Evolutionary conservation across 495 filamentous ascomycete genomes (phyloP).

Genomic region (Trichocladium uniseriatum): DNA sequence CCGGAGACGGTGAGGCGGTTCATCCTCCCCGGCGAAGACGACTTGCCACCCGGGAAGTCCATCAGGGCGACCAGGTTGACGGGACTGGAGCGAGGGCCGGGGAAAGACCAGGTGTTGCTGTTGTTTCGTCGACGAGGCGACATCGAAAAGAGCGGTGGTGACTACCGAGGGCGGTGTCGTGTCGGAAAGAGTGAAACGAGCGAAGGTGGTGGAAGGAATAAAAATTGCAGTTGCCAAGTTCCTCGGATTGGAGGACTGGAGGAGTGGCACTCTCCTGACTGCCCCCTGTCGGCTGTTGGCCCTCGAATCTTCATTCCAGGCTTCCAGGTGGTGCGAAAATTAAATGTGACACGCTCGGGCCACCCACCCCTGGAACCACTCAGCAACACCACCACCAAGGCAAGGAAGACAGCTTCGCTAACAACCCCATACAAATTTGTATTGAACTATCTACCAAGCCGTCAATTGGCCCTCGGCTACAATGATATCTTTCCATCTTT

Average conservation of each 20-base stretch:
- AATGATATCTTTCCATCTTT: too few species aligned
- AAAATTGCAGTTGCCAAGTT: neutral
- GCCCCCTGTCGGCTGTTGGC: neutral
- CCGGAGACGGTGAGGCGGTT: constrained; percentile 11
- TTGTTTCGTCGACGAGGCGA: neutral
- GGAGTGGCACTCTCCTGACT: neutral
- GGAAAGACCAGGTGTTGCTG: neutral
- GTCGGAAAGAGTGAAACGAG: neutral
- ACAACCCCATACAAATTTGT: too few species aligned
- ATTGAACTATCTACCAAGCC: too few species aligned
- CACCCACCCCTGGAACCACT: too few species aligned
- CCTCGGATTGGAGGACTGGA: neutral
- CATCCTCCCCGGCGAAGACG: constrained; percentile 2
- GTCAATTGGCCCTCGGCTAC: too few species aligned
- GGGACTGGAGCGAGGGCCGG: neutral
- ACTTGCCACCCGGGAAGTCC: neutral
- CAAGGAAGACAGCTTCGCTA: too few species aligned
- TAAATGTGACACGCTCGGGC: too few species aligned
- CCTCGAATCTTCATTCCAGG: too few species aligned
- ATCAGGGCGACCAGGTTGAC: constrained; percentile 1
- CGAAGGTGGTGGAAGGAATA: neutral
- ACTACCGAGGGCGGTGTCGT: too few species aligned
- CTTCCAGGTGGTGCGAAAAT: too few species aligned
- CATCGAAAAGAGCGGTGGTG: neutral
- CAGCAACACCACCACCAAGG: too few species aligned